phyloP scores from a whole-genome alignment of 306 rosid genomes.

The Elaeagnus macrophylla region DNA sequence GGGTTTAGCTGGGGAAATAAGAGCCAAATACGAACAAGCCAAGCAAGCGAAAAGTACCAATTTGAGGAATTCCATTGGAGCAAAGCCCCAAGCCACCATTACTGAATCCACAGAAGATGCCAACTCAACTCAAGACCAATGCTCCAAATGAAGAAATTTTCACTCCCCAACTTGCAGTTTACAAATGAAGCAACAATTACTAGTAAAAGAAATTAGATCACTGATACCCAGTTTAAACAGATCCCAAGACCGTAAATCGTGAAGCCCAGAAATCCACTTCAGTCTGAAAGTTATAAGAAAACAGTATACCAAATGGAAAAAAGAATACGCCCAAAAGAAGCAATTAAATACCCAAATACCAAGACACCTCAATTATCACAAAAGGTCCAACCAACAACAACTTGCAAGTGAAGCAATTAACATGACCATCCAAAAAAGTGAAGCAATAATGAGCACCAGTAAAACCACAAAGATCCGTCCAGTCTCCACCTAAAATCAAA shows the following conservation, averaged over 20 bases:
- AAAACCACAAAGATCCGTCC: constrained; percentile 29
- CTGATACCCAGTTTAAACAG: constrained; percentile 34
- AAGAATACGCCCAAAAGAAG: constrained; percentile 28
- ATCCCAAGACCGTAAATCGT: constrained; percentile 46
- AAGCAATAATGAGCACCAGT: constrained; percentile 29
- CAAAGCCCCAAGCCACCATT: constrained; percentile 31
- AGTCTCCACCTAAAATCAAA: constrained; percentile 40
- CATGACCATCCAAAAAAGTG: constrained; percentile 29
- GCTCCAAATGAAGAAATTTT: constrained; percentile 30
- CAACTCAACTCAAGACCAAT: constrained; percentile 30
- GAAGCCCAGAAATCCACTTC: constrained; percentile 17
- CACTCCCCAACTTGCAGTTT: constrained; percentile 29
- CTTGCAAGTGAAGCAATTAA: constrained; percentile 53
- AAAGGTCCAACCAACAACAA: constrained; percentile 38
- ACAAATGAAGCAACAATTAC: constrained; percentile 28
- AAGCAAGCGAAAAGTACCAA: constrained; percentile 44
- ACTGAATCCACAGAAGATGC: constrained; percentile 27
- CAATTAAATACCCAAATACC: constrained; percentile 30
- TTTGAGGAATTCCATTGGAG: constrained; percentile 28
- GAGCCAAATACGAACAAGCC: constrained; percentile 31
- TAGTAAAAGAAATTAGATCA: constrained; percentile 24
- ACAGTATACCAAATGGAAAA: constrained; percentile 14
- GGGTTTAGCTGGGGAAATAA: constrained; percentile 16
- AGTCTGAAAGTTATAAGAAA: constrained; percentile 18
- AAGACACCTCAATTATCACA: constrained; percentile 33